phyloP scores from a whole-genome alignment of 768 basidiomycete species.

The Phlebiopsis flavidoalba region DNA sequence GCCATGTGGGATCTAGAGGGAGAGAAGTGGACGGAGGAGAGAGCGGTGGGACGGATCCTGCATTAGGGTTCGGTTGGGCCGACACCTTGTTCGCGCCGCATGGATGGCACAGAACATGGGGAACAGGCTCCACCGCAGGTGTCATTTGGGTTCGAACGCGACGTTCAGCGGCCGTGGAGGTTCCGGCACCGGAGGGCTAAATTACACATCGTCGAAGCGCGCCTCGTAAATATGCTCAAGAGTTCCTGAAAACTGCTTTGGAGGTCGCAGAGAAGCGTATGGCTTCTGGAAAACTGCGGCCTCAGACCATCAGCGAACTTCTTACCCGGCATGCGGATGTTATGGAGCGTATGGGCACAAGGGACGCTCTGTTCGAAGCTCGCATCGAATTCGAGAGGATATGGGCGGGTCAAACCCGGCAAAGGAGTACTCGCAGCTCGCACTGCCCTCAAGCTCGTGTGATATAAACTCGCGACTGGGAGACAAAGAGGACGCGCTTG shows the following conservation, averaged over 20 bases:
- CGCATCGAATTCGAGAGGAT: constrained; percentile 51
- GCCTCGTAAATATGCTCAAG: constrained; percentile 48
- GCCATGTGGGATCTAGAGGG: constrained; percentile 65
- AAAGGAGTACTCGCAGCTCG: constrained; percentile 43
- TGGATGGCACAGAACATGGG: constrained; percentile 74
- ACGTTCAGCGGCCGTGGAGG: constrained; percentile 27
- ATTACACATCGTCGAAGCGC: constrained; percentile 50
- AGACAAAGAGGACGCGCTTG: constrained; percentile 44
- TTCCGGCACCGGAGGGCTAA: constrained; percentile 31
- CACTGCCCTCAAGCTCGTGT: constrained; percentile 61
- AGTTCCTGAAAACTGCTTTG: constrained; percentile 47
- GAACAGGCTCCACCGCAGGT: constrained; percentile 35
- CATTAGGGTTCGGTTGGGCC: constrained; percentile 54
- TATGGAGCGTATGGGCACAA: constrained; percentile 57
- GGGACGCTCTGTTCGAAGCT: constrained; percentile 46
- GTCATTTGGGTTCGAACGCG: constrained; percentile 35
- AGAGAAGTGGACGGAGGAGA: constrained; percentile 53
- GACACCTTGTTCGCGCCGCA: constrained; percentile 60
- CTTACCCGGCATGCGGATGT: constrained; percentile 48
- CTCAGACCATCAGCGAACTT: constrained; percentile 51
- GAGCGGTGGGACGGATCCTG: constrained; percentile 65
- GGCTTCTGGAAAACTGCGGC: constrained; percentile 36
- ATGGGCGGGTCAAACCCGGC: constrained; percentile 40
- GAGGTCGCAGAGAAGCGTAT: constrained; percentile 37
- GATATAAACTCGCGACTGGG: constrained; percentile 57